Base-by-base conservation (phyloP, 768 basidiomycete species). In the Termitomyces sp. region DNA sequence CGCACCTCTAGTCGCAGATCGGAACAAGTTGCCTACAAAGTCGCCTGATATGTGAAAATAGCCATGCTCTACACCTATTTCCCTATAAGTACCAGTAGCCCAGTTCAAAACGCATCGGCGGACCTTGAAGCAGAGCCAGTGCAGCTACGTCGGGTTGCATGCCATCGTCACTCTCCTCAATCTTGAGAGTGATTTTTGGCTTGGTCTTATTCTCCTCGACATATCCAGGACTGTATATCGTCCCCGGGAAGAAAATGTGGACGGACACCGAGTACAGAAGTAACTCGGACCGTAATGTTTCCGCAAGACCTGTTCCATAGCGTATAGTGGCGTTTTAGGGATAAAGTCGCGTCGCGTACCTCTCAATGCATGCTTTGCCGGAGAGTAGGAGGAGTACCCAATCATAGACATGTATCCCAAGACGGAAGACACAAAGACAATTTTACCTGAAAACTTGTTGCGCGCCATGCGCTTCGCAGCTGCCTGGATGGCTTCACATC, bases 311-410 rank as follows among this genome's bases (percentile, higher is more conserved):
- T 94, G 67, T 31, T 18, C 12, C 20, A 22, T 31, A 11, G 36
- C 27, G 44, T 34, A 37, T 15, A 46, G 41, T 20, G 56, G 58
- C 57, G 42, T 54, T 49, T 47, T 18, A 51, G 36, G 47, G 54
- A 22, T 31, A 39, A 27, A 54, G 36, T 31, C 24, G 20, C 31
- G 31, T 18, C 61, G 73, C 31, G 45, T 63, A 93, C 93, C 94
- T 73, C 92, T 76, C 12, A 96, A 69, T 15, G 95, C 95, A 65
- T 90, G 89, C 69, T 96, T 97, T 12, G 85, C 88, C 0, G 94
- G 92, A 0, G 89, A 77, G 70, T 97, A 97, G 0, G 85, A 82
- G 2, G 87, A 77, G 63, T 87, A 97, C 0, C 95, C 94, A 6
- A 89, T 73, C 52, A 95, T 81, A 4, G 84, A 81, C 77, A 93